phyloP scores from a whole-genome alignment of 2,329 filamentous ascomycete species.

The Botrytis deweyae region DNA sequence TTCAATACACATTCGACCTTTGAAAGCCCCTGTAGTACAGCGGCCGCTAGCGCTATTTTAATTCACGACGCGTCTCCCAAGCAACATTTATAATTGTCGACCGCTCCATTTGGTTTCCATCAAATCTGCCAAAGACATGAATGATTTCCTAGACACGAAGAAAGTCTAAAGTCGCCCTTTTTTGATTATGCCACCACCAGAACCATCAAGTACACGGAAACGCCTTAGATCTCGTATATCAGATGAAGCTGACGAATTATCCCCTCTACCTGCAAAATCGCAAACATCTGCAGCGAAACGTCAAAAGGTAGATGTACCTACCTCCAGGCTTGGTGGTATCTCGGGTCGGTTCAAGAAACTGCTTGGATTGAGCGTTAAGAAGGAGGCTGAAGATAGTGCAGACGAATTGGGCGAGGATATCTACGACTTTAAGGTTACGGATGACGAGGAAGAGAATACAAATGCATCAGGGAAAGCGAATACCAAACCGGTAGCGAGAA shows the following conservation, averaged over 20 bases:
- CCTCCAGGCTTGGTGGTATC: constrained; percentile 8
- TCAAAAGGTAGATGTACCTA: constrained; percentile 16
- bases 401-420: constrained; percentile 22
- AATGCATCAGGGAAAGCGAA: constrained; percentile 1
- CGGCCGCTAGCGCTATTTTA: constrained; percentile 15
- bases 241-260: constrained; percentile 18
- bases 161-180: neutral
- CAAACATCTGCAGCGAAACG: constrained; percentile 17
- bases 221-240: constrained; percentile 20
- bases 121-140: constrained; percentile 6
- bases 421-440: constrained; percentile 19
- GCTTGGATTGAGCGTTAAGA: constrained; percentile 3
- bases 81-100: neutral
- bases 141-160: neutral
- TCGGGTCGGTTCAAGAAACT: constrained; percentile 12
- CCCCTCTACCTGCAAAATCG: constrained; percentile 18
- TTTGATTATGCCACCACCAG: constrained; percentile 13
- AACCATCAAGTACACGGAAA: constrained; percentile 19
- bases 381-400: constrained; percentile 5
- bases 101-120: neutral
- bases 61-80: constrained; percentile 16
- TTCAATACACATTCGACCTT: neutral
- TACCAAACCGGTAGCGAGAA: neutral
- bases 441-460: constrained; percentile 22
- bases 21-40: neutral